phyloP scores from a whole-genome alignment of 106 monocot genomes.

The Allium cepa region DNA sequence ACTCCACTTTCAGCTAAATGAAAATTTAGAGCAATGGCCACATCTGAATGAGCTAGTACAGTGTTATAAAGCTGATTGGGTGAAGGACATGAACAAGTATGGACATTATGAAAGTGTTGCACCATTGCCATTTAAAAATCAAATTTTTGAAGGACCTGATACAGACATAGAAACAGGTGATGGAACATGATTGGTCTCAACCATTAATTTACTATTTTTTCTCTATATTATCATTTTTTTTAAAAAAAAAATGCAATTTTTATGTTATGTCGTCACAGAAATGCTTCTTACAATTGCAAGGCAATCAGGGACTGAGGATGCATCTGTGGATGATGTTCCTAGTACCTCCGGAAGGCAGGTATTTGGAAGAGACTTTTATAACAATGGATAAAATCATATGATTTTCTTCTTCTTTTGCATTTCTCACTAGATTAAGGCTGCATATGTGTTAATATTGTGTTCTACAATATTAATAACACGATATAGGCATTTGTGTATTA shows the following conservation, averaged over 20 bases:
- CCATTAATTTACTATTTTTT: too few species aligned
- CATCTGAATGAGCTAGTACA: conserved; percentile 93
- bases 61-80: conserved; percentile 90
- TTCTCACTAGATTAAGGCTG: too few species aligned
- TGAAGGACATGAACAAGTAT: conserved; percentile 87
- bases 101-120: conserved; percentile 69
- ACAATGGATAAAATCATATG: too few species aligned
- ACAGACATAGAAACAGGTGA: conserved; percentile 98
- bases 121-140: conserved; percentile 61
- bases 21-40: conserved; percentile 96
- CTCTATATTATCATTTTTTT: too few species aligned
- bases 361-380: conserved; percentile 17
- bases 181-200: neutral
- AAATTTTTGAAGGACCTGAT: conserved; percentile 97
- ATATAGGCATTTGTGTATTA: too few species aligned
- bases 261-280: conserved; percentile 33
- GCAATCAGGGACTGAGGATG: conserved; percentile 53
- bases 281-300: conserved; percentile 67
- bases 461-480: too few species aligned
- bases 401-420: too few species aligned
- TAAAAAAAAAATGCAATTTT: too few species aligned
- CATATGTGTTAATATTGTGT: too few species aligned
- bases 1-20: conserved; percentile 48
- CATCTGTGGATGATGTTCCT: conserved; percentile 66
- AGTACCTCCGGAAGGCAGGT: conserved; percentile 90